Percentiles rank a stretch among this genome's conserved stretches.
These are phyloP conservation scores for Russula griseocarnosa DNA, from an alignment of 768 basidiomycete genomes.

Conservation along the genomic window DNA sequence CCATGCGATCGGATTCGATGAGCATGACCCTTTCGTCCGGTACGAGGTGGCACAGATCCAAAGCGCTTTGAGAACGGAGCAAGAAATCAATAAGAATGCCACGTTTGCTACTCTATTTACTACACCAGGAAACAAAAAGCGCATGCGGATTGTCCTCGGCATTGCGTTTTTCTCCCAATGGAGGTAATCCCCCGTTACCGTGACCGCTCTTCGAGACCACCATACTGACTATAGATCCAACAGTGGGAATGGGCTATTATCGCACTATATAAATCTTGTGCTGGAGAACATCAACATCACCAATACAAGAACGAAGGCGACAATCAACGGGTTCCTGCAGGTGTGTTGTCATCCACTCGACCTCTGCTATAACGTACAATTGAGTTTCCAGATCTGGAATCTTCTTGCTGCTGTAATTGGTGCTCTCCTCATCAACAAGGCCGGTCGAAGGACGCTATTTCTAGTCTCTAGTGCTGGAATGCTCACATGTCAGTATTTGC, in stretches of 20 bases:
- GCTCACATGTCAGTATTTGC: slow-evolving; percentile 44
- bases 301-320: slow-evolving; percentile 48
- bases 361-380: neutral
- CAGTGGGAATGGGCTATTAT: slow-evolving; percentile 66
- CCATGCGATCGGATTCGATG: slow-evolving; percentile 60
- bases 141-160: slow-evolving; percentile 63
- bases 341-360: slow-evolving; percentile 31
- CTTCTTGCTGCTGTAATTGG: slow-evolving; percentile 54
- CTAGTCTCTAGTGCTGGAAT: slow-evolving; percentile 59
- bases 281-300: slow-evolving; percentile 61
- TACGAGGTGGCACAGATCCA: slow-evolving; percentile 62
- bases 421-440: slow-evolving; percentile 59
- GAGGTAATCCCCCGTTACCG: slow-evolving; percentile 43
- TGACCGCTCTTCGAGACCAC: neutral
- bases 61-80: slow-evolving; percentile 61
- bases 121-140: slow-evolving; percentile 63
- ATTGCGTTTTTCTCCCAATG: slow-evolving; percentile 72
- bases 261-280: slow-evolving; percentile 69
- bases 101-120: slow-evolving; percentile 52
- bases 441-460: slow-evolving; percentile 68
- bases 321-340: slow-evolving; percentile 62
- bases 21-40: slow-evolving; percentile 52
- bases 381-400: slow-evolving; percentile 50
- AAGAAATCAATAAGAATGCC: slow-evolving; percentile 46
- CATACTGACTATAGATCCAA: neutral